phyloP scores from a whole-genome alignment of 768 basidiomycete species.

The Rhizopogon salebrosus region DNA sequence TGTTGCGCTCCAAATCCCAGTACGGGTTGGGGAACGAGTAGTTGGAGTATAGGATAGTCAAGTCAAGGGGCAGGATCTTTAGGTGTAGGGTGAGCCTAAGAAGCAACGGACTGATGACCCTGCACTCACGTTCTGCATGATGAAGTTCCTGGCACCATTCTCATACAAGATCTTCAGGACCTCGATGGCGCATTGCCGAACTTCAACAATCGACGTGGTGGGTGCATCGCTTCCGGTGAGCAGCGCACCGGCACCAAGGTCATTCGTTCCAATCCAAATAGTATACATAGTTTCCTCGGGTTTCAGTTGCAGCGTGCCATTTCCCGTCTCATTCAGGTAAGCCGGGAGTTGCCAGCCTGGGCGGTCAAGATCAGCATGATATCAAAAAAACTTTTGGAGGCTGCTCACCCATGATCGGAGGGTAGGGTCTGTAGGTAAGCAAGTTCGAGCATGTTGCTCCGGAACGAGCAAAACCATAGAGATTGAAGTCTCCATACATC shows the following conservation, averaged over 20 bases:
- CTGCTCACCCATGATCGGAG: slow-evolving; percentile 53
- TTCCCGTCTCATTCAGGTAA: slow-evolving; percentile 39
- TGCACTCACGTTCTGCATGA: slow-evolving; percentile 59
- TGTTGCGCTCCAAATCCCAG: slow-evolving; percentile 47
- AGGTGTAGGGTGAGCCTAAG: background rate
- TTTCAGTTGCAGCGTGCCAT: slow-evolving; percentile 35
- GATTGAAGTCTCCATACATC: slow-evolving; percentile 44
- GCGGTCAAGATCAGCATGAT: background rate
- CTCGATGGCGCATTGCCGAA: slow-evolving; percentile 51
- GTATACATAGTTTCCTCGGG: slow-evolving; percentile 52
- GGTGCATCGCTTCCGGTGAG: slow-evolving; percentile 43
- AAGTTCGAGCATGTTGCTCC: slow-evolving; percentile 67
- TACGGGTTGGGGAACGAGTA: slow-evolving; percentile 45
- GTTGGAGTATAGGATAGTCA: slow-evolving; percentile 40
- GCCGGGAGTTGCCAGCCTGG: slow-evolving; percentile 35
- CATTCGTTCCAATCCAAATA: slow-evolving; percentile 67
- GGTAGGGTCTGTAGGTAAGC: slow-evolving; percentile 52
- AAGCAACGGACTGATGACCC: background rate
- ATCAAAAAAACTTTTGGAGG: too few species aligned
- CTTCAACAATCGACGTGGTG: slow-evolving; percentile 52
- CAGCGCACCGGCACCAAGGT: slow-evolving; percentile 51
- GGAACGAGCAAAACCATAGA: slow-evolving; percentile 54
- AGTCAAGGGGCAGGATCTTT: slow-evolving; percentile 55
- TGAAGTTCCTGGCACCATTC: slow-evolving; percentile 58
- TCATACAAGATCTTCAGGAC: slow-evolving; percentile 54